Evolutionary conservation across 768 basidiomycete species (phyloP).

Genomic region (Podaxis sp.): DNA sequence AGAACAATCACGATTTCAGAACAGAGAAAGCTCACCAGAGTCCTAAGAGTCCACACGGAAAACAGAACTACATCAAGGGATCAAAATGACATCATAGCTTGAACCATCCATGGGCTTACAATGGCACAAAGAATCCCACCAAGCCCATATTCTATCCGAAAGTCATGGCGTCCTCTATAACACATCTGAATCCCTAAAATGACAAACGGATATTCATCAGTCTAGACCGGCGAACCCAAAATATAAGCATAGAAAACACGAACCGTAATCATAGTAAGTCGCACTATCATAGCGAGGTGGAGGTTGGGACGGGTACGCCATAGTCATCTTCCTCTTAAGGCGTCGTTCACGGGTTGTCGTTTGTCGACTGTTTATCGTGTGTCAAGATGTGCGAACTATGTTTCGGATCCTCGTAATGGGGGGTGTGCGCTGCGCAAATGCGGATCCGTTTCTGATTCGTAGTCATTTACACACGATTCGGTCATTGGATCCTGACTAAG

Average conservation of each 20-base stretch:
- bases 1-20: not conserved
- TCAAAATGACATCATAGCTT: not conserved
- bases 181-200: conserved; percentile 1
- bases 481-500: no score
- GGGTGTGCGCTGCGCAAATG: no score
- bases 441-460: no score
- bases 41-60: conserved; percentile 6
- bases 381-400: no score
- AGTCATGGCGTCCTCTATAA: conserved; percentile 2
- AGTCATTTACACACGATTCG: no score
- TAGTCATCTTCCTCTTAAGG: no score
- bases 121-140: conserved; percentile 10
- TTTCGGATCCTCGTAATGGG: no score
- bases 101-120: not conserved
- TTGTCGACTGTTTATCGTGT: no score
- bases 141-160: not conserved
- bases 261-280: conserved; percentile 1
- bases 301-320: no score
- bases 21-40: not conserved
- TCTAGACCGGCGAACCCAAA: not conserved
- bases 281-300: not conserved
- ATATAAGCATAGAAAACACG: not conserved
- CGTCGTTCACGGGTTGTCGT: no score
- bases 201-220: not conserved
- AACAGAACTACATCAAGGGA: conserved; percentile 2